Conservation (phyloP, 1,139 yeast species). For the Hemisphaericaspora xylanilytica region DNA sequence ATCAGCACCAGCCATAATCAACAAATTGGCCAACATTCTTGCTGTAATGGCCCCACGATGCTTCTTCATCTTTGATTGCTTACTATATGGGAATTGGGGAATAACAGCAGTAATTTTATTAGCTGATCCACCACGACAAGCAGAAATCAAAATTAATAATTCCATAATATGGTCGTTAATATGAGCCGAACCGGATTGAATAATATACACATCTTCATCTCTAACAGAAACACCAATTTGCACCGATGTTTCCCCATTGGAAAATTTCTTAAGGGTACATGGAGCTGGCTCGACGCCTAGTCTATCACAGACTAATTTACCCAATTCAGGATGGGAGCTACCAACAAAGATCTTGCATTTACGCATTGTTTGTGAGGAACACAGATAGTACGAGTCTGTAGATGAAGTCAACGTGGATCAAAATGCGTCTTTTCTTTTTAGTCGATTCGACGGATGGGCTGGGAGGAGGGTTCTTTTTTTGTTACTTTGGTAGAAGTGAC, state of each 20-base stretch:
- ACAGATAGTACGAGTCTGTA: not conserved
- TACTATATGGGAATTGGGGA: conserved; percentile 96
- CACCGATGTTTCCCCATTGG: conserved; percentile 96
- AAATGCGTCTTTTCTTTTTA: too few species aligned
- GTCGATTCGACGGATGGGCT: too few species aligned
- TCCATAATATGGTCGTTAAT: conserved; percentile 98
- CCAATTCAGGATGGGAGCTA: conserved; percentile 92
- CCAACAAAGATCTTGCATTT: conserved; percentile 97
- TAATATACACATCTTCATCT: conserved; percentile 94
- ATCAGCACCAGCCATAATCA: conserved; percentile 98
- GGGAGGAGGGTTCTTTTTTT: too few species aligned
- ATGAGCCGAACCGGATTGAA: conserved; percentile 86
- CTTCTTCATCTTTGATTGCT: conserved; percentile 96
- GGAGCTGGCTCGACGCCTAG: conserved; percentile 96
- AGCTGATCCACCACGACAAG: conserved; percentile 97
- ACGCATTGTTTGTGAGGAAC: conserved; percentile 55
- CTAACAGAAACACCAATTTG: conserved; percentile 93
- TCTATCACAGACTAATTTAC: conserved; percentile 82
- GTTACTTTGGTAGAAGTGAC: too few species aligned
- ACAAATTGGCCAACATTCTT: conserved; percentile 93
- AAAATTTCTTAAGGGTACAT: conserved; percentile 83
- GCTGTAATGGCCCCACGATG: conserved; percentile 99
- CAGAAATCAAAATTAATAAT: conserved; percentile 83
- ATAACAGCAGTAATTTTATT: conserved; percentile 95
- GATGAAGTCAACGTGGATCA: conserved; percentile 4